Base-by-base conservation (phyloP, 1,284 basidiomycete genomes). In the Puccinia coronata region DNA sequence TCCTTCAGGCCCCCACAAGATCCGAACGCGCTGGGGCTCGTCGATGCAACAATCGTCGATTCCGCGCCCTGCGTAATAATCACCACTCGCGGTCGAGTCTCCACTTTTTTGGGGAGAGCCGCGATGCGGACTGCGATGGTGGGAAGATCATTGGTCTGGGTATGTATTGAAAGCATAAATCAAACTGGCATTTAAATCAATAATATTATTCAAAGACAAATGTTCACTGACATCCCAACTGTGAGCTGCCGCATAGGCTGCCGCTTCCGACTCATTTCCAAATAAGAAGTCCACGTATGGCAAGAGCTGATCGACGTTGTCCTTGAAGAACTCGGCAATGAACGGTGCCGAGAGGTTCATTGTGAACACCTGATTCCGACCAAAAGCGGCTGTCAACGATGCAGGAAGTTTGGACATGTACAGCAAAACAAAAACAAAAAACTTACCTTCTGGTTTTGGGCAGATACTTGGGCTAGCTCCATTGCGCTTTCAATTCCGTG, bases 331-430 rank as follows among this genome's bases (percentile, higher is more conserved):
- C 87, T 96, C 92, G 80, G 93, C 89, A 86, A 99, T 97, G 89
- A 98, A 99, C 51, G 97, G 97, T 0, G 97, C 97, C 20, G 95
- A 97, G 84, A 99, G 90, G 90, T 99, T 99, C 85, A 98, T 88
- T 18, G 91, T 90, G 86, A 97, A 95, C 70, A 91, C 91, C 93
- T 94, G 84, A 28, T 20, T 74, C 16, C 61, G 28, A 53, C 77
- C 47, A 31, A 39, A 69, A 55, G 70, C 55, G 57, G 8, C 57
- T 28, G 36, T 63, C 74, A 81, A 59, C 72, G 51, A 83, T 41
- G 12, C 34, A 71, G 69, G 11, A 76, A 53, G 41, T 31, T 14
- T 16, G 57, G 34, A 39, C 14, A 63, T 34, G 34, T 39, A 6
- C n/a, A 59, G n/a, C n/a, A n/a, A 36, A 53, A 49, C 8, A 53